These are phyloP conservation scores for Plasmodium chabaudi DNA, from an alignment of 169 alveolate species.

Conservation along the genomic window DNA sequence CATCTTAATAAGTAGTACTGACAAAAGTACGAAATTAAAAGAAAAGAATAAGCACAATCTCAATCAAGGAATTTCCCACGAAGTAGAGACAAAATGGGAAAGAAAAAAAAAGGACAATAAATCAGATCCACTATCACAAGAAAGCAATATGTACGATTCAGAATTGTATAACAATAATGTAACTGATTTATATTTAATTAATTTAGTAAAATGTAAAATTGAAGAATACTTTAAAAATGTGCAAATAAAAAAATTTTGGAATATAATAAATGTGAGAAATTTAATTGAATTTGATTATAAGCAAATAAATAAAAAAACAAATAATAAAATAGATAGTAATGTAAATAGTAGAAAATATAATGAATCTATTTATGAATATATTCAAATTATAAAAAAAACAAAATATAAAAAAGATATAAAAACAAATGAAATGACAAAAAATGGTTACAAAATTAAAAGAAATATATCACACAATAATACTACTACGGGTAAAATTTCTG, in stretches of 20 bases:
- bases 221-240: slow-evolving; percentile 72
- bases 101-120: neutral
- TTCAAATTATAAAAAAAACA: slow-evolving; percentile 44
- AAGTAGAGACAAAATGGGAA: neutral
- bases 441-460: neutral
- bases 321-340: neutral
- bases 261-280: slow-evolving; percentile 30
- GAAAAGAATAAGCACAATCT: neutral
- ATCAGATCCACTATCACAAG: neutral
- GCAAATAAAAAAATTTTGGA: slow-evolving; percentile 62
- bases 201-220: slow-evolving; percentile 36
- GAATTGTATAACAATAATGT: slow-evolving; percentile 14
- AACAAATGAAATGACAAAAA: slow-evolving; percentile 17
- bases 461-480: neutral
- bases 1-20: too few species aligned
- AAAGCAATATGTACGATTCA: slow-evolving; percentile 1
- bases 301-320: neutral
- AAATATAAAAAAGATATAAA: slow-evolving; percentile 29
- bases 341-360: neutral
- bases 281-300: slow-evolving; percentile 58
- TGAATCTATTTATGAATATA: slow-evolving; percentile 64
- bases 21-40: neutral
- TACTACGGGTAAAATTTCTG: neutral
- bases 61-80: neutral
- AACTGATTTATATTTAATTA: slow-evolving; percentile 60